Base-by-base conservation (phyloP, 306 rosid genomes). In the Prunus armeniaca region DNA sequence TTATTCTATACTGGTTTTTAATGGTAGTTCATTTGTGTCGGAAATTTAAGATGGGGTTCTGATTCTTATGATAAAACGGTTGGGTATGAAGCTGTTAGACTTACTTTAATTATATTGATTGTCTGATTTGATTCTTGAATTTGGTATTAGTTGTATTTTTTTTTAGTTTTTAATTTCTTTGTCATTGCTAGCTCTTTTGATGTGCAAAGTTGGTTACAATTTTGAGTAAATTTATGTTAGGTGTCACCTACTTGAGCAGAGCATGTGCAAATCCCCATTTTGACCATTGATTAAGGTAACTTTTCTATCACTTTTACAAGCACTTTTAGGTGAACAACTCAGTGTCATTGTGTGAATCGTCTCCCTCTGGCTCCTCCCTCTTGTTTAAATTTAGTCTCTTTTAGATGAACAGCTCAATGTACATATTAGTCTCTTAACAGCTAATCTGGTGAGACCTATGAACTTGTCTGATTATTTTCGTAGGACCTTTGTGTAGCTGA, bases 261-360 rank as follows among this genome's bases (percentile, higher is more conserved):
- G 71, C 82, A 76, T 82, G 79, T 84, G 92, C 89, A 78, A 92
- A 79, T 78, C 85, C 73, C 34, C 84, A 45, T 83, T 77, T 86
- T 86, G 89, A 86, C 84, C 91, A 83, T 79, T 78, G 73, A 80
- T 86, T 54, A 91, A 88, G 97, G 97, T 88, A 87, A 77, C n/a
- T 61, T 79, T 81, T 85, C 84, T 63, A 55, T 83, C 41, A 38
- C 87, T 67, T 86, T 72, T 60, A 17, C 41, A 34, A 81, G 86
- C 52, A 76, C 47, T 75, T 79, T 75, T 45, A 61, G 79, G 57
- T 71, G 78, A 69, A 73, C 69, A 32, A 34, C 72, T 68, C 76
- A 3, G 50, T 56, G 60, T 52, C 67, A 32, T 1, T 76, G n/a
- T 80, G 79, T 55, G 60, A 68, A 84, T 84, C 50, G 32, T 82